Base-by-base conservation (phyloP, 2,329 filamentous ascomycete species). In the Grosmannia serpens region DNA sequence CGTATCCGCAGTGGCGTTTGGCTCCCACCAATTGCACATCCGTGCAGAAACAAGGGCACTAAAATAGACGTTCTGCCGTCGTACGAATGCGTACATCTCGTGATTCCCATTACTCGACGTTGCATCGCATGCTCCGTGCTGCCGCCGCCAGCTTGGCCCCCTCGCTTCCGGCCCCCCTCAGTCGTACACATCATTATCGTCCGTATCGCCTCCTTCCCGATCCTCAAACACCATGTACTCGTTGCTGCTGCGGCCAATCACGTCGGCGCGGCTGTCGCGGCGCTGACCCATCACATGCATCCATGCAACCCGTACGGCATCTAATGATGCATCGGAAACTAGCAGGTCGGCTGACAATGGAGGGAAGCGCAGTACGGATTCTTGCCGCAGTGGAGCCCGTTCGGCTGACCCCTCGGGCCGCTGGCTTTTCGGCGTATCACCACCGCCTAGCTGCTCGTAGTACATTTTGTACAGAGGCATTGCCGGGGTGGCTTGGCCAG, bases 141-240 rank as follows among this genome's bases (percentile, higher is more conserved):
- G 22, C 47, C 47, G 22, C 47, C 47, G n/a, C 27, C 27, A 29
- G 6, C 26, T 24, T 24, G 20, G 49, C n/a, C 8, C 7, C 44
- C 7, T 31, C 20, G 13, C 29, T 35, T 24, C 17, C 24, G 13
- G 17, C 33, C 24, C n/a, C 22, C 13, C 22, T 58, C 29, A 63
- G n/a, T 59, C 58, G 20, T 60, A 59, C 31, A 51, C 56, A 20
- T 55, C 51, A 6, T 55, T 47, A 6, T 83, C 79, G 58, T 88
- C 83, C 35, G 80, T 80, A 60, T 72, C 75, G 31, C 74, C 74
- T 17, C 77, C 79, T 67, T 91, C 85, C 27, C 89, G 80, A 60
- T 94, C 88, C 54, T 86, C 81, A 69, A 96, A 96, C 24, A 80
- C 75, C 81, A 96, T 85, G 66, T 94, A 96, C 51, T 80, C 71